Evolutionary conservation across 441 rosid genomes (phyloP).

Genomic region (Isatis lusitanica): DNA sequence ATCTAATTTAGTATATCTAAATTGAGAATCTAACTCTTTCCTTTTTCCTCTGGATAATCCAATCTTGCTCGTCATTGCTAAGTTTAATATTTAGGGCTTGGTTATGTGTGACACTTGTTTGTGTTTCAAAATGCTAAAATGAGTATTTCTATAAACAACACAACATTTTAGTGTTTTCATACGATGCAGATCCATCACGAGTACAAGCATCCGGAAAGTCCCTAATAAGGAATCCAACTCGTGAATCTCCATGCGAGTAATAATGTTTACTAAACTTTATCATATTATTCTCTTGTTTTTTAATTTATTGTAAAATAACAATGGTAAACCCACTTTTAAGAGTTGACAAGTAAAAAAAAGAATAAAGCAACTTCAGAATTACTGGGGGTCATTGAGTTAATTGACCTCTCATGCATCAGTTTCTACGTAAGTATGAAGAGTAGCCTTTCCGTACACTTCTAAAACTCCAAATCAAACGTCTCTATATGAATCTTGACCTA

Average conservation of each 20-base stretch:
- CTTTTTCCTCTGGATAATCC: neutral
- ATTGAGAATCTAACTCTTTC: constrained; percentile 1
- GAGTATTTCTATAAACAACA: neutral
- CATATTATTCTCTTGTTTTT: neutral
- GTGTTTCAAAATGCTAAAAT: neutral
- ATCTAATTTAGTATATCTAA: neutral
- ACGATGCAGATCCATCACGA: too few relatives aligned
- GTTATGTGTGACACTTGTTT: neutral
- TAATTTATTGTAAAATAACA: neutral
- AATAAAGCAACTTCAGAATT: neutral
- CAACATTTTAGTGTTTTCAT: too few relatives aligned
- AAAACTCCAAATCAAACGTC: neutral
- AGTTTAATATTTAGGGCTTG: neutral
- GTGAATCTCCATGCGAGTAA: too few relatives aligned
- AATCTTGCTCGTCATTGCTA: neutral
- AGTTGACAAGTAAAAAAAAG: neutral
- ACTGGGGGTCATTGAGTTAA: neutral
- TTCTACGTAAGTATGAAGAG: neutral
- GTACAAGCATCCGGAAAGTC: too few relatives aligned
- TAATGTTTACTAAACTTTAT: neutral
- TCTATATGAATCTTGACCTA: neutral
- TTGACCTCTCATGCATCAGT: constrained; percentile 7
- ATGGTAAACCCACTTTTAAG: neutral
- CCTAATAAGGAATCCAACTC: too few relatives aligned
- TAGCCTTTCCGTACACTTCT: constrained; percentile 4